phyloP scores from a whole-genome alignment of 1,284 basidiomycete species.

The Peniophora sp. region DNA sequence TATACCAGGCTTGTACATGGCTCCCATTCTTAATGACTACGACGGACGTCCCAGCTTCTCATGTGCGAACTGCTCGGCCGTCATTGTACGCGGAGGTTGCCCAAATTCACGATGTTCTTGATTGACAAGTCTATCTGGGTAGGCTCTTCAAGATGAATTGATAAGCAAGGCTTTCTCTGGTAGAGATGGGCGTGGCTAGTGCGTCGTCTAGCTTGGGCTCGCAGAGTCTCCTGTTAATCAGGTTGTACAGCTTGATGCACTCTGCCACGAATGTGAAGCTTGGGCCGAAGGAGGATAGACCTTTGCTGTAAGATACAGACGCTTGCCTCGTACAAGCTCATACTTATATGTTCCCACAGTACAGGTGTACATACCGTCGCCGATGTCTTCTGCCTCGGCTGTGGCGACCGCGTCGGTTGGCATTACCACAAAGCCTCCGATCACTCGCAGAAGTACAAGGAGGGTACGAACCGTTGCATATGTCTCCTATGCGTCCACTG shows the following conservation, averaged over 20 bases:
- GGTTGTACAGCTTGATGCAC: constrained; percentile 56
- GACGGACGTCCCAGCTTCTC: constrained; percentile 52
- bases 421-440: constrained; percentile 79
- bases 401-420: constrained; percentile 77
- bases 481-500: neutral
- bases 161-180: constrained; percentile 84
- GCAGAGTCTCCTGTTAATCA: constrained; percentile 1
- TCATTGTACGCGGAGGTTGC: constrained; percentile 40
- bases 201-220: constrained; percentile 22
- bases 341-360: constrained; percentile 24
- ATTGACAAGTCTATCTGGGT: constrained; percentile 3
- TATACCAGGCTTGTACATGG: neutral
- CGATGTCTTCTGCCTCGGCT: constrained; percentile 73
- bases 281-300: constrained; percentile 70
- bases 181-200: constrained; percentile 78
- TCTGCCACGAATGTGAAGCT: constrained; percentile 70
- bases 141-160: constrained; percentile 81
- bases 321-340: no score
- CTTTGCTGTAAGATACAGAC: constrained; percentile 56
- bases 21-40: constrained; percentile 48
- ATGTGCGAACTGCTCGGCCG: constrained; percentile 57
- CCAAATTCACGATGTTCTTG: neutral
- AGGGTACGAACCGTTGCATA: constrained; percentile 39
- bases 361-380: constrained; percentile 82
- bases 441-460: constrained; percentile 79